Percentiles rank a stretch among this genome's conserved stretches.
phyloP scores from a whole-genome alignment of 164 flowering plant genomes.

The Stephania cephalantha region DNA sequence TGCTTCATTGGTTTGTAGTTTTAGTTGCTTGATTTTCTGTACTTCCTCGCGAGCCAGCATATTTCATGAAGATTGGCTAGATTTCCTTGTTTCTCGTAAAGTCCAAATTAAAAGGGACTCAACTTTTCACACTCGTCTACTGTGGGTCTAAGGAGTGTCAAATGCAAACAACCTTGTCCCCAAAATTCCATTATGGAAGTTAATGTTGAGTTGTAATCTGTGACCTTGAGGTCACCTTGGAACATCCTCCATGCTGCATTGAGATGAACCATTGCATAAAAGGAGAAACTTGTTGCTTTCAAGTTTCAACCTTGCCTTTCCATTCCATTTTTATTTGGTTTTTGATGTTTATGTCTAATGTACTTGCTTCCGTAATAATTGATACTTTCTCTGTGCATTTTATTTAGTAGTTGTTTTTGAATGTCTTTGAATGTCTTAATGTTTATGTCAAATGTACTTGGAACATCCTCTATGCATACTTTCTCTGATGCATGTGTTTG shows the following conservation, averaged over 20 bases:
- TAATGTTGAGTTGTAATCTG: neutral
- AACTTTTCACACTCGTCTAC: neutral
- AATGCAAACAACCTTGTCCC: neutral
- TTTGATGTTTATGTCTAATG: neutral
- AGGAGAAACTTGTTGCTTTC: neutral
- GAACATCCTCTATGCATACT: too few relatives aligned
- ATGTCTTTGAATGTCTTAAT: slow-evolving; percentile 8
- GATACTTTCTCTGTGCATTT: neutral
- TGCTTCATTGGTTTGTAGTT: neutral
- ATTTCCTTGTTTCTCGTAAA: neutral
- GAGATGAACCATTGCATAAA: neutral
- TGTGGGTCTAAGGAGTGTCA: neutral
- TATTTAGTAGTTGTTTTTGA: neutral
- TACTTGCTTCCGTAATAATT: neutral
- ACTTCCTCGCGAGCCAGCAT: neutral
- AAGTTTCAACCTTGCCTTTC: neutral
- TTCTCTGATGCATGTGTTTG: neutral
- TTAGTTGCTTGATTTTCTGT: slow-evolving; percentile 1
- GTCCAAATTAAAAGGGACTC: neutral
- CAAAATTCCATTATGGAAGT: neutral
- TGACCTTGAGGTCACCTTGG: neutral
- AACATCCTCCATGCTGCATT: neutral
- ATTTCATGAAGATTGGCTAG: neutral
- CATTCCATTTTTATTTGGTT: too few relatives aligned
- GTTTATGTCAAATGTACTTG: too few relatives aligned